Evolutionary conservation across 192 early-diverging fungal genomes (phyloP).

Genomic region (Allomyces macrogynus): DNA sequence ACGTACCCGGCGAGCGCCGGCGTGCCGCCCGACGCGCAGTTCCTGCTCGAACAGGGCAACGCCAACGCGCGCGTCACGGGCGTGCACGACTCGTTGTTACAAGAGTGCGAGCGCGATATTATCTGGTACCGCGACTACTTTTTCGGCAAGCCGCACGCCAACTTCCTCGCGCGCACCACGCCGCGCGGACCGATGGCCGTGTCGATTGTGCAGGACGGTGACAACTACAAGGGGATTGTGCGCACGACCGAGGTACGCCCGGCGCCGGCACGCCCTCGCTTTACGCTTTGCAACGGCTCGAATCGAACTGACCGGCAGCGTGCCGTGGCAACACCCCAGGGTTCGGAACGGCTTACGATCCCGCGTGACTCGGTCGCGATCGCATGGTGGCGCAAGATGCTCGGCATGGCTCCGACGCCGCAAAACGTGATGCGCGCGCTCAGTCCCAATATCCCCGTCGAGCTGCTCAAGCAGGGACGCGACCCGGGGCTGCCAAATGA

Average conservation of each 20-base stretch:
- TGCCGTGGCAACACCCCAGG: conserved; percentile 12
- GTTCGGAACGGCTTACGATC: conserved; percentile 32
- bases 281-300: not conserved
- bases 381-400: conserved; percentile 18
- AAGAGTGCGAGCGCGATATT: conserved; percentile 50
- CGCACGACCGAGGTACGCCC: conserved; percentile 17
- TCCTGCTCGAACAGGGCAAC: not conserved
- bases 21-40: not conserved
- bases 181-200: conserved; percentile 26
- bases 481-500: conserved; percentile 33
- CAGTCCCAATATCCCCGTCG: conserved; percentile 21
- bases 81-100: conserved; percentile 17
- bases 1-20: too few relatives aligned
- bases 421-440: conserved; percentile 21
- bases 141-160: conserved; percentile 33
- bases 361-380: conserved; percentile 13
- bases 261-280: not conserved
- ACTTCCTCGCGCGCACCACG: conserved; percentile 22
- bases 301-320: not conserved
- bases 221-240: conserved; percentile 28
- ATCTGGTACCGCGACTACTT: conserved; percentile 45
- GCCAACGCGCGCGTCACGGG: not conserved
- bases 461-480: conserved; percentile 20
- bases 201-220: conserved; percentile 24
- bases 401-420: conserved; percentile 19